Conservation (phyloP, 1,139 yeast genomes). For the Suhomyces kunorum region DNA sequence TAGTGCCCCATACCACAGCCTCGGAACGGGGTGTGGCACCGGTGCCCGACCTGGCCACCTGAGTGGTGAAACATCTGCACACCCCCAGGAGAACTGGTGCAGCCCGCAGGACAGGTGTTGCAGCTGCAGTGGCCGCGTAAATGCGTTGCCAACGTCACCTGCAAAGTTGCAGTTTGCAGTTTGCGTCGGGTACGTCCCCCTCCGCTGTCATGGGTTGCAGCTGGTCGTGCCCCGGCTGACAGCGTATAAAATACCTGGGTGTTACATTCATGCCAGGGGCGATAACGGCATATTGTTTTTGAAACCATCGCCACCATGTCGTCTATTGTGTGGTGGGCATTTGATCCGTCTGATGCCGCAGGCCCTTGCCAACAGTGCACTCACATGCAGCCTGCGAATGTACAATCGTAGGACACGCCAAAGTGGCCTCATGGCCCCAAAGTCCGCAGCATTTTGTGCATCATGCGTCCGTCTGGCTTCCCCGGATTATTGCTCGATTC, state of each 20-base stretch:
- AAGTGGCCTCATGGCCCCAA: neutral
- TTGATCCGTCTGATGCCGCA: slow-evolving; percentile 4
- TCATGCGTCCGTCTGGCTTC: neutral
- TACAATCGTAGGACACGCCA: neutral
- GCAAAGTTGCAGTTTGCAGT: no score
- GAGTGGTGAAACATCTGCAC: neutral
- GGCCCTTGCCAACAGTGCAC: neutral
- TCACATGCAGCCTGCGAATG: neutral
- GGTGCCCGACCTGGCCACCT: neutral
- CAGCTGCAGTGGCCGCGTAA: neutral
- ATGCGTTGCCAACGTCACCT: no score
- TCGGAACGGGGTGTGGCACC: neutral
- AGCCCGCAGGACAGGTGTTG: neutral
- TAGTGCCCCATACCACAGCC: no score
- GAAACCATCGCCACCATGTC: slow-evolving; percentile 3
- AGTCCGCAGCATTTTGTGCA: neutral
- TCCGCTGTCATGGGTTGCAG: no score
- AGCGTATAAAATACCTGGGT: slow-evolving; percentile 1
- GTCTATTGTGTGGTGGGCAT: slow-evolving; percentile 1
- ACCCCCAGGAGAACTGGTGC: neutral
- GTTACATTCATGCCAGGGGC: slow-evolving; percentile 5
- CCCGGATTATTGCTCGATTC: neutral
- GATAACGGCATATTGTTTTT: slow-evolving; percentile 2
- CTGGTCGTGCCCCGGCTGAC: neutral
- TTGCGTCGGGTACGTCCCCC: no score